Evolutionary conservation across 305 asterid genomes (phyloP).

Genomic region (Stenogyne calaminthoides): DNA sequence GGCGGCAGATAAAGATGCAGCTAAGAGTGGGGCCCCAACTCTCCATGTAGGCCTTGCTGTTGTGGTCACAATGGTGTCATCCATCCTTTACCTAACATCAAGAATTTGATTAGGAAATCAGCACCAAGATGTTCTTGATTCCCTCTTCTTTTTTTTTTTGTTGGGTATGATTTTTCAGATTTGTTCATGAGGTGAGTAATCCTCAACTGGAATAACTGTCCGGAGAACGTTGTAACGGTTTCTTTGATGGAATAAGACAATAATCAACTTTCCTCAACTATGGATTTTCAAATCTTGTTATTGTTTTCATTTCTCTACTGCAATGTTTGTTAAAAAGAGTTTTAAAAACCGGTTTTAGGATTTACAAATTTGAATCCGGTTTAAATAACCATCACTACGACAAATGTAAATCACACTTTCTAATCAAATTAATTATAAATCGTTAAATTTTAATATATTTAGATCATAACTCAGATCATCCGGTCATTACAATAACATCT

Average conservation of each 20-base stretch:
- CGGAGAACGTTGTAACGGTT: conserved; percentile 19
- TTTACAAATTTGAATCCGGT: too few relatives aligned
- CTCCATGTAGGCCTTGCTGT: conserved; percentile 28
- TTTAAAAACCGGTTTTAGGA: too few relatives aligned
- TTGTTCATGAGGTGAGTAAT: conserved; percentile 19
- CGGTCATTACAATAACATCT: too few relatives aligned
- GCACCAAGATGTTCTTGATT: conserved; percentile 14
- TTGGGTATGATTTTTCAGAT: conserved; percentile 4
- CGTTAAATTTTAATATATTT: too few relatives aligned
- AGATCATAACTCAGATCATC: too few relatives aligned
- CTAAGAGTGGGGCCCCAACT: conserved; percentile 21
- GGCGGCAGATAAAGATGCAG: conserved; percentile 19
- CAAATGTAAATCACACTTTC: too few relatives aligned
- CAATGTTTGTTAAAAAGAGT: too few relatives aligned
- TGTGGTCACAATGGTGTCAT: conserved; percentile 29
- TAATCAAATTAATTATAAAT: too few relatives aligned
- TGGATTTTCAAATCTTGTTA: neutral
- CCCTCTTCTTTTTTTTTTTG: neutral
- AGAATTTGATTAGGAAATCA: conserved; percentile 28
- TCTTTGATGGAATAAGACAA: conserved; percentile 18
- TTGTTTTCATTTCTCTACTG: neutral
- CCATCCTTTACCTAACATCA: conserved; percentile 35
- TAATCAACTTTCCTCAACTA: conserved; percentile 18
- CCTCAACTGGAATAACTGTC: conserved; percentile 29
- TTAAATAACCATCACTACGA: too few relatives aligned